Evolutionary conservation across 2,329 filamentous ascomycete species (phyloP).

Genomic region (Apiospora saccharicola): DNA sequence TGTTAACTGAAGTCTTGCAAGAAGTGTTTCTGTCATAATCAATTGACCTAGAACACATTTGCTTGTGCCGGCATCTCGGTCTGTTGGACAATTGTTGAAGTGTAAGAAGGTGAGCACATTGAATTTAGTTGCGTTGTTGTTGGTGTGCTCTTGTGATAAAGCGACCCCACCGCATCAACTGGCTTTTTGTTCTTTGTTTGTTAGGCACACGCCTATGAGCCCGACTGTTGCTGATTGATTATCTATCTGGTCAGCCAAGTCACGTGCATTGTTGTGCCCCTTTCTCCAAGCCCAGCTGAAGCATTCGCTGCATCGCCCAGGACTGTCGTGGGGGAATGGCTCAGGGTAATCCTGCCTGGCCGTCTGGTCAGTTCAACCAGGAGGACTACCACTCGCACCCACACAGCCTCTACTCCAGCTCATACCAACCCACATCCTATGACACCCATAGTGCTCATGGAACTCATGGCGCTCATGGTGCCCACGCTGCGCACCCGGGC

Average conservation of each 20-base stretch:
- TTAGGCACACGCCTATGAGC: not conserved
- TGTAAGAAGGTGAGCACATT: not conserved
- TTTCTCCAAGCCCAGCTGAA: not conserved
- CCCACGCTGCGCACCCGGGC: conserved; percentile 4
- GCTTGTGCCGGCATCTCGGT: not conserved
- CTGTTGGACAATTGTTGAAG: not conserved
- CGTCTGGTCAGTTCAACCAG: conserved; percentile 26
- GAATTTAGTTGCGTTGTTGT: not conserved
- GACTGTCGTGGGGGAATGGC: conserved; percentile 20
- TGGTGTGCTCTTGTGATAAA: not conserved
- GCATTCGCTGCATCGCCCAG: not conserved
- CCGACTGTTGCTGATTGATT: not conserved
- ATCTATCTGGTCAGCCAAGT: not conserved
- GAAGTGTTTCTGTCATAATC: not conserved
- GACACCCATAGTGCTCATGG: conserved; percentile 6
- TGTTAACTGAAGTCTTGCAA: not conserved
- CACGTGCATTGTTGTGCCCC: not conserved
- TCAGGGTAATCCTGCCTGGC: conserved; percentile 27
- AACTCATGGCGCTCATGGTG: not conserved
- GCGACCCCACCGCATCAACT: not conserved
- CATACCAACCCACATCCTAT: conserved; percentile 10
- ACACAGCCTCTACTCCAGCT: conserved; percentile 4
- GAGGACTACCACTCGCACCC: conserved; percentile 13
- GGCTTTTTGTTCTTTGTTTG: not conserved
- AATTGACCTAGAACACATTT: not conserved